These are phyloP conservation scores for Triticum timopheevii DNA, from an alignment of 176 grass and related monocot genomes.

Conservation along the genomic window DNA sequence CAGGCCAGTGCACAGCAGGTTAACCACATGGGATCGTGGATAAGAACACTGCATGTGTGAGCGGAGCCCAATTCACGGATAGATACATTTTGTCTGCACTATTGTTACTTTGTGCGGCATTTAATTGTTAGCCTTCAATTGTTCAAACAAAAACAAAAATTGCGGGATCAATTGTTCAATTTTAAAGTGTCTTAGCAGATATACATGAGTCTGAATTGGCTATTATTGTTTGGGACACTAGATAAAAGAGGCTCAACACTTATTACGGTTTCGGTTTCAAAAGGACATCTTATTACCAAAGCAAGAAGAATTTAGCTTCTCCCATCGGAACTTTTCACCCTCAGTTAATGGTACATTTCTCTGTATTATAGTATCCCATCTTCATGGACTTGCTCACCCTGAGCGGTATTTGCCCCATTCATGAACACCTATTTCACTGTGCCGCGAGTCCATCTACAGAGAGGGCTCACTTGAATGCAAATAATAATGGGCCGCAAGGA, in stretches of 20 bases:
- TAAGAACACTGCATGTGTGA: background rate
- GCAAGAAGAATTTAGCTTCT: background rate
- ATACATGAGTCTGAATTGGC: background rate
- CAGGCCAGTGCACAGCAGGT: background rate
- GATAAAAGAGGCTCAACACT: background rate
- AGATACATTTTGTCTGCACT: background rate
- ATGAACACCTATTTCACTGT: background rate
- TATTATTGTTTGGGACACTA: background rate
- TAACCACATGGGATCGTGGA: background rate
- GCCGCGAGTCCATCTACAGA: background rate
- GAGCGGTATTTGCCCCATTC: background rate
- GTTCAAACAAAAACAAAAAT: background rate
- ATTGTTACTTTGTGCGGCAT: background rate
- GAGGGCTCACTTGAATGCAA: conserved; percentile 9
- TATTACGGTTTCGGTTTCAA: background rate
- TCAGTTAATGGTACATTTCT: background rate
- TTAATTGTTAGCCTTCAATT: background rate
- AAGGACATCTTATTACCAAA: background rate
- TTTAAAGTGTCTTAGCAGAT: background rate
- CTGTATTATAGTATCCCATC: background rate
- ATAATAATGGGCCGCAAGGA: background rate
- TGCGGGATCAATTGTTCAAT: background rate
- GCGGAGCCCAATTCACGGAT: background rate
- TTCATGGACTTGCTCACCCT: background rate
- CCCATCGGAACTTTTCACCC: background rate